These are phyloP conservation scores for Trichoderma parareesei DNA, from an alignment of 495 filamentous ascomycete genomes.

Conservation along the genomic window DNA sequence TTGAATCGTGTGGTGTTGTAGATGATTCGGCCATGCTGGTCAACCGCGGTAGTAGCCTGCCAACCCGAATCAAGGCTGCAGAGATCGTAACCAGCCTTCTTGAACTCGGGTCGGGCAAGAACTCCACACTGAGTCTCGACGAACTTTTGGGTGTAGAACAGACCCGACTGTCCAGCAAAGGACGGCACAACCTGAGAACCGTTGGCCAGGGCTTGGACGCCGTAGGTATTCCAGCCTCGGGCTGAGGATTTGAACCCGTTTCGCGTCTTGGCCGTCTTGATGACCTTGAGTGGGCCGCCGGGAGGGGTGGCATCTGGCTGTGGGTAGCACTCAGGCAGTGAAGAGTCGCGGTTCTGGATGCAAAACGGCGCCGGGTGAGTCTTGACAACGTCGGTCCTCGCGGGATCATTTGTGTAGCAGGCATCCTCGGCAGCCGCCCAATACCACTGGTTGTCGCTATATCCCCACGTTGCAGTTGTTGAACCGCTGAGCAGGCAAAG, in stretches of 20 bases:
- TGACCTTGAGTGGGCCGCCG: constrained; percentile 13
- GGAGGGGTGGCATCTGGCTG: constrained; percentile 9
- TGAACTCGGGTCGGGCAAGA: constrained; percentile 15
- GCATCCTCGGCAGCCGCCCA: constrained; percentile 16
- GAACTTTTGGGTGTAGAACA: constrained; percentile 18
- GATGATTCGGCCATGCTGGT: constrained; percentile 23
- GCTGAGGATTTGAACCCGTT: constrained; percentile 8
- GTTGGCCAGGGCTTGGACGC: constrained; percentile 10
- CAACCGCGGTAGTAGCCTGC: constrained; percentile 19
- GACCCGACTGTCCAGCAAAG: constrained; percentile 13
- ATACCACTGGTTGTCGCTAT: constrained; percentile 16
- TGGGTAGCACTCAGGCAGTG: constrained; percentile 13
- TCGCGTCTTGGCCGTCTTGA: constrained; percentile 14
- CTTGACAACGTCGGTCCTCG: constrained; percentile 11
- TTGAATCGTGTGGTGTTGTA: constrained; percentile 20
- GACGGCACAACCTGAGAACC: constrained; percentile 14
- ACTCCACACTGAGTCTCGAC: constrained; percentile 18
- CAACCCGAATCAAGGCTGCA: constrained; percentile 26
- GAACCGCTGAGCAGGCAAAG: constrained; percentile 16
- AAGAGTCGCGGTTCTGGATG: constrained; percentile 15
- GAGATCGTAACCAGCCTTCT: constrained; percentile 18
- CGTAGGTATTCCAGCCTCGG: constrained; percentile 12
- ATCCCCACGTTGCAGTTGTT: constrained; percentile 15
- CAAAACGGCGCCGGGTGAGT: constrained; percentile 13
- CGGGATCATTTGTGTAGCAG: constrained; percentile 15